Conservation (phyloP, 2,329 filamentous ascomycete species). For the Aspergillus carbonarius region DNA sequence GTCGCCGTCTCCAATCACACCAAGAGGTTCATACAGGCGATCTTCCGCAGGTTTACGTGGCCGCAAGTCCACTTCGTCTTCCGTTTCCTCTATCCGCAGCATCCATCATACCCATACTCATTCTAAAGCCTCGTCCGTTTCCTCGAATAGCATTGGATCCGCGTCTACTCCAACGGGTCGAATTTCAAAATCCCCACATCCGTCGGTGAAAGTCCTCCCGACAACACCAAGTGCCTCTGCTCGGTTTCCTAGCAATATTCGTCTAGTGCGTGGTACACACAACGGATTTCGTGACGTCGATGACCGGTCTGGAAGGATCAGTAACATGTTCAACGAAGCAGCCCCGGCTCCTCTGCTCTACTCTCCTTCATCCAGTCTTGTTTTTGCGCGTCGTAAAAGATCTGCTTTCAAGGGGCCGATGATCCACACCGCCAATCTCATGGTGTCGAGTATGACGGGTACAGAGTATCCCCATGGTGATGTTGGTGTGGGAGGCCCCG, state of each 20-base stretch:
- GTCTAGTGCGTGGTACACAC: slow-evolving; percentile 65
- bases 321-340: slow-evolving; percentile 39
- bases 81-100: slow-evolving; percentile 86
- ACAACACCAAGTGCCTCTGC: slow-evolving; percentile 73
- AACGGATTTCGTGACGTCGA: slow-evolving; percentile 28
- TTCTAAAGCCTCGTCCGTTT: slow-evolving; percentile 92
- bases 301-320: slow-evolving; percentile 25
- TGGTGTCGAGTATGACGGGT: slow-evolving; percentile 33
- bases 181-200: slow-evolving; percentile 72
- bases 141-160: slow-evolving; percentile 72
- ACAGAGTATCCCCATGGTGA: slow-evolving; percentile 35
- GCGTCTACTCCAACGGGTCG: slow-evolving; percentile 66
- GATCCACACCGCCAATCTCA: slow-evolving; percentile 39
- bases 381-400: slow-evolving; percentile 48
- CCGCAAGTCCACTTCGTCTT: slow-evolving; percentile 93
- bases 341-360: slow-evolving; percentile 37
- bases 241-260: slow-evolving; percentile 80
- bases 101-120: slow-evolving; percentile 87
- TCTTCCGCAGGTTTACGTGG: slow-evolving; percentile 81
- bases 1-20: slow-evolving; percentile 83
- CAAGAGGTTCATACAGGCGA: slow-evolving; percentile 79
- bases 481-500: slow-evolving; percentile 19
- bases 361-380: slow-evolving; percentile 43
- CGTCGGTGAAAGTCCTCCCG: slow-evolving; percentile 92
- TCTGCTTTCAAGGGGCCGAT: slow-evolving; percentile 48